Conservation (phyloP, 1,284 basidiomycete species). For the Ustilago sp. region DNA sequence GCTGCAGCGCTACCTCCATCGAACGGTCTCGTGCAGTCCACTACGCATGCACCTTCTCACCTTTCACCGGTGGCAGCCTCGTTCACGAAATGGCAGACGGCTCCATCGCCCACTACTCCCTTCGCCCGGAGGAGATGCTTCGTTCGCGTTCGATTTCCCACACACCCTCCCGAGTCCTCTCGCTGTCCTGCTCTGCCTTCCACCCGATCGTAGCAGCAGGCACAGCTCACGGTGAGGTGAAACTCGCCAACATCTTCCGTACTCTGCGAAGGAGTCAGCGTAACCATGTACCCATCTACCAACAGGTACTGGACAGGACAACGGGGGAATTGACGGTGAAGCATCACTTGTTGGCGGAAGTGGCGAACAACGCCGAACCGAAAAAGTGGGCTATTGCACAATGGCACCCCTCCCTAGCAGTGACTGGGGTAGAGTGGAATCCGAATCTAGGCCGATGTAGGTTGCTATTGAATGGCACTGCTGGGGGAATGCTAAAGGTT, state of each 20-base stretch:
- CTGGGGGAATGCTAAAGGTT: conserved; percentile 31
- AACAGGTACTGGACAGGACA: conserved; percentile 18
- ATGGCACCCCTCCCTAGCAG: conserved; percentile 30
- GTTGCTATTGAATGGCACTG: conserved; percentile 25
- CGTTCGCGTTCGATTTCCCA: conserved; percentile 21
- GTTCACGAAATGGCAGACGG: conserved; percentile 47
- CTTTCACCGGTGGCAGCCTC: conserved; percentile 15
- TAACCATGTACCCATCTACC: conserved; percentile 23
- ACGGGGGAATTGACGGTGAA: conserved; percentile 20
- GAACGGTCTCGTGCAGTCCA: conserved; percentile 28
- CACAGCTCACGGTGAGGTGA: conserved; percentile 36
- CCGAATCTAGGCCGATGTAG: conserved; percentile 24
- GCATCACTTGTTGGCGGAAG: conserved; percentile 14
- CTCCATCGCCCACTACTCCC: conserved; percentile 21
- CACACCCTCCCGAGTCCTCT: conserved; percentile 12
- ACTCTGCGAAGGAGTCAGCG: conserved; percentile 11
- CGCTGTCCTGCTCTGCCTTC: background rate
- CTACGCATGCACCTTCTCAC: conserved; percentile 18
- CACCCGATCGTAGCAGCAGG: conserved; percentile 42
- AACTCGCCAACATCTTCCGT: conserved; percentile 26
- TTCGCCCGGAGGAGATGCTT: conserved; percentile 31
- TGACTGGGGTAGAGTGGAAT: conserved; percentile 37
- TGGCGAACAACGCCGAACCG: conserved; percentile 15
- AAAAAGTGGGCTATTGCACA: conserved; percentile 21
- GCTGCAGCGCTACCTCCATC: conserved; percentile 2